phyloP scores from a whole-genome alignment of 2,329 filamentous ascomycete genomes.

The Acrodontium crateriforme region DNA sequence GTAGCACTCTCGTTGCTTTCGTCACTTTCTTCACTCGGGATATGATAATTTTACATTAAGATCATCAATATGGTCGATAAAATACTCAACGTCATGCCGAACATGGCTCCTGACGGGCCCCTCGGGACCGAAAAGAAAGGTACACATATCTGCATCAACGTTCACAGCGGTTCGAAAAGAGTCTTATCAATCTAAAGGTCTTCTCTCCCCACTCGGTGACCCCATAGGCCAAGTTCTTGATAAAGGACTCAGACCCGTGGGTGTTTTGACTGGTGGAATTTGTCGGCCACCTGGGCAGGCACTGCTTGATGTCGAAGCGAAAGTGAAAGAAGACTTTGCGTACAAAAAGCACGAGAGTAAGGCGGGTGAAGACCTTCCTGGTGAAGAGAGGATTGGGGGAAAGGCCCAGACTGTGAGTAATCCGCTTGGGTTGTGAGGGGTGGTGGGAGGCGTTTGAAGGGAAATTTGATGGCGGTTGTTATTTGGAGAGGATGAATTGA shows the following conservation, averaged over 20 bases:
- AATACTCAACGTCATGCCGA: too few relatives aligned
- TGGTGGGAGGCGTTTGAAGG: too few relatives aligned
- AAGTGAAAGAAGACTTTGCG: slow-evolving; percentile 12
- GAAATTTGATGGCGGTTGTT: too few relatives aligned
- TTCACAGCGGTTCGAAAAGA: too few relatives aligned
- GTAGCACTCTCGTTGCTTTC: too few relatives aligned
- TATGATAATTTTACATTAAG: too few relatives aligned
- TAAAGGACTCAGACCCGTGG: slow-evolving; percentile 17
- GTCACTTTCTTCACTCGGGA: too few relatives aligned
- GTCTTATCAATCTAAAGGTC: too few relatives aligned
- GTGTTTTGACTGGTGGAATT: slow-evolving; percentile 16
- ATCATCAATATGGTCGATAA: too few relatives aligned
- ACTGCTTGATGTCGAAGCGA: slow-evolving; percentile 11
- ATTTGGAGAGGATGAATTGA: too few relatives aligned
- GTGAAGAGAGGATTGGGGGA: slow-evolving; percentile 20
- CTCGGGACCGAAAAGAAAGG: slow-evolving; percentile 14
- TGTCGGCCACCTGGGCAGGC: slow-evolving; percentile 19
- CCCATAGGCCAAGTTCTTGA: slow-evolving; percentile 21
- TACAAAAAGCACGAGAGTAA: slow-evolving; percentile 12
- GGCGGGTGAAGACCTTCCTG: slow-evolving; percentile 13
- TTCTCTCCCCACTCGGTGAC: slow-evolving; percentile 20
- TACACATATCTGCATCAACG: too few relatives aligned
- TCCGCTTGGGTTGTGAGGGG: slow-evolving; percentile 21
- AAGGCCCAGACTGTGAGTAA: slow-evolving; percentile 23
- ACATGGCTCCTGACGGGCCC: slow-evolving; percentile 14